phyloP scores from a whole-genome alignment of 2,329 filamentous ascomycete genomes.

The Fusarium sp. region DNA sequence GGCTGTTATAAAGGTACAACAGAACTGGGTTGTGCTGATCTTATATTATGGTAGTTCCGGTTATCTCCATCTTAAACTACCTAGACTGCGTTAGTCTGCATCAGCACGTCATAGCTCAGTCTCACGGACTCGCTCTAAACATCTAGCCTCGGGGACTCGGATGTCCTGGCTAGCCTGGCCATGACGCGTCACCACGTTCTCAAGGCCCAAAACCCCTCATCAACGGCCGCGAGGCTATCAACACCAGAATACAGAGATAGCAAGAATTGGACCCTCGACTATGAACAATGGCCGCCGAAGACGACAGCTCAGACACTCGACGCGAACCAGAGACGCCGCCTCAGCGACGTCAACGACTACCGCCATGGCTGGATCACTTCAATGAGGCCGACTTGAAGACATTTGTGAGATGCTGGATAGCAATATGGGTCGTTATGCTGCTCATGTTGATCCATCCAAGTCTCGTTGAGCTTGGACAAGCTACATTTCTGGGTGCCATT shows the following conservation, averaged over 20 bases:
- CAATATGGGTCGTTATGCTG: slow-evolving; percentile 58
- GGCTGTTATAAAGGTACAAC: too few species aligned
- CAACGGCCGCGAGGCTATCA: neutral
- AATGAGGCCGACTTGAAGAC: slow-evolving; percentile 59
- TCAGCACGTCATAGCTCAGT: slow-evolving; percentile 15
- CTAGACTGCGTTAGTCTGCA: neutral
- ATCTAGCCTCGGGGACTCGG: slow-evolving; percentile 7
- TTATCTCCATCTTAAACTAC: neutral
- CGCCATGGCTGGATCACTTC: slow-evolving; percentile 57
- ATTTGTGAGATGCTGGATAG: slow-evolving; percentile 58
- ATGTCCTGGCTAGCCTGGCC: neutral
- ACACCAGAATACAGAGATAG: neutral
- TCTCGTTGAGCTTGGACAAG: slow-evolving; percentile 54
- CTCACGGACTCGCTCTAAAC: neutral
- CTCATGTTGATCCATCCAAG: slow-evolving; percentile 60
- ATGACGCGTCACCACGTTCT: neutral
- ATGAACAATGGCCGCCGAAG: slow-evolving; percentile 10
- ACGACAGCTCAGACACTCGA: slow-evolving; percentile 2
- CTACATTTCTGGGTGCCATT: slow-evolving; percentile 57
- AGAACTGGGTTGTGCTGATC: too few species aligned
- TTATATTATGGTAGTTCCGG: too few species aligned
- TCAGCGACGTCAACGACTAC: slow-evolving; percentile 30
- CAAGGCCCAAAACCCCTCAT: neutral
- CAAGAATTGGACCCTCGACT: neutral
- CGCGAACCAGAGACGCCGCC: neutral